Conservation (phyloP, 129 eudicot genomes). For the Kitagawia praeruptora region DNA sequence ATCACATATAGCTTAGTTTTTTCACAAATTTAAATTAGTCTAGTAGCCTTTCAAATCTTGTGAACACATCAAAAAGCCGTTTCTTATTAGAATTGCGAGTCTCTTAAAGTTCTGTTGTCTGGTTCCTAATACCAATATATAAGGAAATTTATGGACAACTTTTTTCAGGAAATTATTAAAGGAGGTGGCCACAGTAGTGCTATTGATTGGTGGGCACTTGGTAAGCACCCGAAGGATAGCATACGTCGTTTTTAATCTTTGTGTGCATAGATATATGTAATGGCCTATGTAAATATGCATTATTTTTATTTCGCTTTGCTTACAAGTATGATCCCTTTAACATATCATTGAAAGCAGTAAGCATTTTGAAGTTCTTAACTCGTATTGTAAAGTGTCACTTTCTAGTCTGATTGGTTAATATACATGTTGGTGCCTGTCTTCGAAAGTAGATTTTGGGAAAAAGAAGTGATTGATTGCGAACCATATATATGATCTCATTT, state of each 20-base stretch:
- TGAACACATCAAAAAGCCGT: not conserved
- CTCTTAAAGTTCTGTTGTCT: not conserved
- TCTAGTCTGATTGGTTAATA: not conserved
- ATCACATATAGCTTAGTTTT: not conserved
- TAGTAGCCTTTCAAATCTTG: not conserved
- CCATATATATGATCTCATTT: not conserved
- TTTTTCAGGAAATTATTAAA: constrained; percentile 86
- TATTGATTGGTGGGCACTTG: constrained; percentile 99
- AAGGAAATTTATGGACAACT: constrained; percentile 10
- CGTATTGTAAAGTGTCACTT: not conserved
- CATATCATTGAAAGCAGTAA: not conserved
- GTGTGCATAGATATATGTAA: too few relatives aligned
- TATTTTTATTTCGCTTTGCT: not conserved
- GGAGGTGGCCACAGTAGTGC: constrained; percentile 97
- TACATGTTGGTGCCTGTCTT: not conserved
- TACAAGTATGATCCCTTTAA: not conserved
- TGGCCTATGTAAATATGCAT: not conserved
- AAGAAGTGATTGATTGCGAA: not conserved
- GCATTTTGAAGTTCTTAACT: not conserved
- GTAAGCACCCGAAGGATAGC: constrained; percentile 33
- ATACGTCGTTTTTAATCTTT: not conserved
- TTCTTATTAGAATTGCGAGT: not conserved
- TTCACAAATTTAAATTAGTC: not conserved
- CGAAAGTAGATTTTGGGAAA: not conserved
- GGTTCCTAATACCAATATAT: not conserved